phyloP scores from a whole-genome alignment of 2,329 filamentous ascomycete genomes.

The Arthroderma sp. region DNA sequence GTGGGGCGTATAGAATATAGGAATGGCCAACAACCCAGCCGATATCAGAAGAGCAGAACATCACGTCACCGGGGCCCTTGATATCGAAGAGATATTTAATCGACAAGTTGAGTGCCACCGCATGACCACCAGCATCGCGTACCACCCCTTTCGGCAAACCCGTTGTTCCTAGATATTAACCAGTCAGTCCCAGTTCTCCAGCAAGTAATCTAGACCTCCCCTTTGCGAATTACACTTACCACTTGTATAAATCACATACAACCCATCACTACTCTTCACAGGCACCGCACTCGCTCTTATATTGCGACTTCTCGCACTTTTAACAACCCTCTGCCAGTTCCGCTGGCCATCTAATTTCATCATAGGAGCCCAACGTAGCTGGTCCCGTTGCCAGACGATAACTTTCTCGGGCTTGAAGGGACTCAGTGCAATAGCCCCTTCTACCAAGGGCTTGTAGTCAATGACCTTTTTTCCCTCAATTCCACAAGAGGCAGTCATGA shows the following conservation, averaged over 20 bases:
- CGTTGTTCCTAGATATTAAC: constrained; percentile 47
- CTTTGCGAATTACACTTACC: constrained; percentile 23
- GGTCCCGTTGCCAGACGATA: constrained; percentile 72
- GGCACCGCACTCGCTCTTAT: constrained; percentile 62
- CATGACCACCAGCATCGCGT: constrained; percentile 72
- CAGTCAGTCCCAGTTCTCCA: neutral
- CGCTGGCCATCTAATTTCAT: constrained; percentile 54
- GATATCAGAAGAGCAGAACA: constrained; percentile 71
- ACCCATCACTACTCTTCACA: constrained; percentile 59
- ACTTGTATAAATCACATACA: constrained; percentile 89
- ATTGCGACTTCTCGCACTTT: constrained; percentile 53
- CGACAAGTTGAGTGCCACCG: constrained; percentile 68
- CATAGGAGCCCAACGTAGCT: constrained; percentile 61
- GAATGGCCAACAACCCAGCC: constrained; percentile 83
- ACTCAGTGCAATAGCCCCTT: constrained; percentile 56
- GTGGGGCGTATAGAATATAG: constrained; percentile 80
- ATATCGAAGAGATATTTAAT: constrained; percentile 75
- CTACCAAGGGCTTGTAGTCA: constrained; percentile 63
- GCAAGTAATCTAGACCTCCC: neutral
- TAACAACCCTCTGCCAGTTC: constrained; percentile 65
- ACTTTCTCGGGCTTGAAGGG: constrained; percentile 58
- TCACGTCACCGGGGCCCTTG: constrained; percentile 69
- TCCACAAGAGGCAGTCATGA: constrained; percentile 83
- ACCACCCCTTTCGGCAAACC: constrained; percentile 73
- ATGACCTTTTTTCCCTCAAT: constrained; percentile 76